Percentiles rank a stretch among this genome's conserved stretches.
Evolutionary conservation across 257 asterid genomes (phyloP).

Genomic region (Misopates orontium): DNA sequence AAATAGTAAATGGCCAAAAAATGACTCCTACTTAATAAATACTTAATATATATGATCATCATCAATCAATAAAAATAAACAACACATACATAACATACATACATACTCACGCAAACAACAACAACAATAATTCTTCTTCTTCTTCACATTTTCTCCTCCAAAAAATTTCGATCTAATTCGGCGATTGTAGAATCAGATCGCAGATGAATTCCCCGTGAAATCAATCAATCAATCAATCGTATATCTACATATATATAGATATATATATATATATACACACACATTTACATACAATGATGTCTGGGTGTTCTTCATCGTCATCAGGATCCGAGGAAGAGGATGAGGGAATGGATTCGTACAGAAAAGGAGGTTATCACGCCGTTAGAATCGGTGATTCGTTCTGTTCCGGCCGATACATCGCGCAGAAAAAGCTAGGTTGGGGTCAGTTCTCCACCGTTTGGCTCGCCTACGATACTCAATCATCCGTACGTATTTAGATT

Average conservation of each 20-base stretch:
- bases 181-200: not conserved
- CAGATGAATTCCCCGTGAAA: not conserved
- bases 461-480: constrained; percentile 83
- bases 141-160: constrained; percentile 23
- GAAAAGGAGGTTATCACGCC: constrained; percentile 91
- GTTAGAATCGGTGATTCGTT: constrained; percentile 81
- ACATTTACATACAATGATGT: constrained; percentile 34
- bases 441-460: constrained; percentile 97
- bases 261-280: not conserved
- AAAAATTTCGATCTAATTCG: too few relatives aligned
- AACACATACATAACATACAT: too few relatives aligned
- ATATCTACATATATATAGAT: not conserved
- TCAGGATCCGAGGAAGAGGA: constrained; percentile 93
- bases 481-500: constrained; percentile 57
- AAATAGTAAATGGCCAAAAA: constrained; percentile 3
- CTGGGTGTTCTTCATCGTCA: constrained; percentile 60
- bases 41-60: too few relatives aligned
- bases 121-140: constrained; percentile 27
- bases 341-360: constrained; percentile 69
- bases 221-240: not conserved
- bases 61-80: too few relatives aligned
- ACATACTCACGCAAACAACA: constrained; percentile 16
- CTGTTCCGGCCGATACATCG: constrained; percentile 76
- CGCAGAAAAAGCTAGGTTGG: constrained; percentile 98
- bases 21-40: not conserved